Conservation (phyloP, 805 yeast genomes). For the Kazachstania martiniae region DNA sequence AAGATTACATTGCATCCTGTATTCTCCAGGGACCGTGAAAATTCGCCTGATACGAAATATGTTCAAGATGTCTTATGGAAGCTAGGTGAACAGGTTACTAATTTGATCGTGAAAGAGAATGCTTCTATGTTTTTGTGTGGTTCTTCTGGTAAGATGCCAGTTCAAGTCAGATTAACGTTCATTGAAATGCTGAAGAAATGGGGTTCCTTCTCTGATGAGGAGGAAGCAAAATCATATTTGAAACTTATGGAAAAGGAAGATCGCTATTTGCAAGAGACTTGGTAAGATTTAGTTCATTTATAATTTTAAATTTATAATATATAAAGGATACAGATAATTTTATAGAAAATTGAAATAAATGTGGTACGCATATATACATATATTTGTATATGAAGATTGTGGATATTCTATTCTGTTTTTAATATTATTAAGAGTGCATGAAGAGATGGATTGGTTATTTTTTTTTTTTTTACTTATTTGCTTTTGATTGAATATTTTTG, state of each 20-base stretch:
- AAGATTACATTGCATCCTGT: conserved; percentile 34
- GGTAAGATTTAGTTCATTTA: conserved; percentile 36
- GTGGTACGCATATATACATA: not conserved
- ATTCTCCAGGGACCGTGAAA: conserved; percentile 38
- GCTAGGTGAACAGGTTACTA: conserved; percentile 38
- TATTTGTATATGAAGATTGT: not conserved
- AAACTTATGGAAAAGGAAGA: conserved; percentile 49
- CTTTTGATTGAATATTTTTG: no score
- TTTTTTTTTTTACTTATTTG: no score
- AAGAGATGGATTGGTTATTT: no score
- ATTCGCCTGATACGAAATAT: conserved; percentile 41
- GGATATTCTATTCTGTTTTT: not conserved
- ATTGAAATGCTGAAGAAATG: conserved; percentile 46
- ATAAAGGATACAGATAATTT: no score
- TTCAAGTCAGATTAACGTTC: conserved; percentile 72
- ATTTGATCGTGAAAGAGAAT: conserved; percentile 40
- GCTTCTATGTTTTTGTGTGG: conserved; percentile 81
- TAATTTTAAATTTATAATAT: not conserved
- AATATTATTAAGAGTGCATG: no score
- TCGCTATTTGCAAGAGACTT: conserved; percentile 78
- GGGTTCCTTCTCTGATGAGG: conserved; percentile 29
- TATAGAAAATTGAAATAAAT: no score
- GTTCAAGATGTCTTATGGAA: conserved; percentile 67
- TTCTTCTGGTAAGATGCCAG: conserved; percentile 89
- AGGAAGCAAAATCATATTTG: conserved; percentile 41